Evolutionary conservation across 306 rosid genomes (phyloP).

Genomic region (Arachis stenosperma): DNA sequence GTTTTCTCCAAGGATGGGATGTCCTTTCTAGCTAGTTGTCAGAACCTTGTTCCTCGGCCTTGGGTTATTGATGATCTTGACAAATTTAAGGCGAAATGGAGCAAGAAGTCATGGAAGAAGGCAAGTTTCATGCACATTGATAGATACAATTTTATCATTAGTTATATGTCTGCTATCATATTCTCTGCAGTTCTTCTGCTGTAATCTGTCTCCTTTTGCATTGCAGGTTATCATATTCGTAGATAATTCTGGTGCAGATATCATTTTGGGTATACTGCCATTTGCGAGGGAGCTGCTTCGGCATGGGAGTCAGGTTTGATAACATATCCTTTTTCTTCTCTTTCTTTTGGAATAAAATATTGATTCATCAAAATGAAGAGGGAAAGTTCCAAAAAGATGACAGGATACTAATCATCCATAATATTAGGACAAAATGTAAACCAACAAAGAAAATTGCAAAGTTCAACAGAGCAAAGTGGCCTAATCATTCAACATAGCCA

Average conservation of each 20-base stretch:
- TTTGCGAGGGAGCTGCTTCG: constrained; percentile 94
- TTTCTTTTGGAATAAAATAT: neutral
- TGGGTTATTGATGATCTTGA: constrained; percentile 98
- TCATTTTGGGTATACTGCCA: constrained; percentile 90
- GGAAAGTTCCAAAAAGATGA: constrained; percentile 19
- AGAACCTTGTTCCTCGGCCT: constrained; percentile 93
- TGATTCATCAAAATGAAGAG: constrained; percentile 7
- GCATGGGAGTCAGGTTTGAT: constrained; percentile 82
- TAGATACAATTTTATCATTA: constrained; percentile 11
- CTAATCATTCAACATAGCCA: neutral
- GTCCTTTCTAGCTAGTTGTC: constrained; percentile 92
- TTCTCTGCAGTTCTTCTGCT: constrained; percentile 24
- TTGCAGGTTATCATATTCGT: constrained; percentile 89
- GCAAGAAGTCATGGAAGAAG: constrained; percentile 89
- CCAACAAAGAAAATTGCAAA: constrained; percentile 15
- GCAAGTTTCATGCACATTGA: constrained; percentile 52
- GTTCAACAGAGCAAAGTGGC: neutral
- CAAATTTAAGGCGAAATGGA: constrained; percentile 75
- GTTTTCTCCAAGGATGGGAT: constrained; percentile 89
- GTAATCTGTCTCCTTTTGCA: constrained; percentile 38
- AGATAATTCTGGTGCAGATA: constrained; percentile 97
- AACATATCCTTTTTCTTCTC: constrained; percentile 22
- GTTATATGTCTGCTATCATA: constrained; percentile 31
- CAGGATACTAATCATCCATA: neutral
- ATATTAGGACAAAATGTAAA: neutral